These are phyloP conservation scores for Pinus tabuliformis DNA, from an alignment of 75 land plant genomes.

Conservation along the genomic window DNA sequence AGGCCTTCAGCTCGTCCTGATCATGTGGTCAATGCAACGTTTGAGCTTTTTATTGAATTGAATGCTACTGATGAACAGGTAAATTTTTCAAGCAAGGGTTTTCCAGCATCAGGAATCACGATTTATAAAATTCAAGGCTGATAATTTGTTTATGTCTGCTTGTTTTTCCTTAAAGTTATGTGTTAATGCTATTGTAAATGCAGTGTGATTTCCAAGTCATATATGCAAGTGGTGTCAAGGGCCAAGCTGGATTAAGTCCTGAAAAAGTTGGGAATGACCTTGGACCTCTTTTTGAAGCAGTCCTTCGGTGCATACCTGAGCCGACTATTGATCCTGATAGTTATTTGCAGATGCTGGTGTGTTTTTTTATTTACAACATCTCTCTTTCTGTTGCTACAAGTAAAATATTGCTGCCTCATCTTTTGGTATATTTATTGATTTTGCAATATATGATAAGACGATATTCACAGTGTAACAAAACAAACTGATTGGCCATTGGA, in stretches of 20 bases:
- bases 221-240: conserved; percentile 95
- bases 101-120: background rate
- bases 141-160: background rate
- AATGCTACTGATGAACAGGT: conserved; percentile 99
- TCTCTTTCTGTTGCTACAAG: background rate
- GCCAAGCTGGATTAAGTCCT: conserved; percentile 83
- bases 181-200: conserved; percentile 14
- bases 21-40: conserved; percentile 90
- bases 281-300: conserved; percentile 94
- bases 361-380: conserved; percentile 10
- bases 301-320: conserved; percentile 91
- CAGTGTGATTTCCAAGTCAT: conserved; percentile 99
- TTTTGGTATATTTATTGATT: background rate
- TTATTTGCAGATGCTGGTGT: conserved; percentile 93
- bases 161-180: background rate
- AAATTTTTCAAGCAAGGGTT: background rate
- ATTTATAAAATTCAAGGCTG: background rate
- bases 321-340: conserved; percentile 83
- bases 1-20: conserved; percentile 97
- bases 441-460: background rate
- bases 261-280: conserved; percentile 86
- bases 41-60: conserved; percentile 93
- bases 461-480: background rate
- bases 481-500: background rate
- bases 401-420: background rate